Percentiles rank a stretch among this genome's conserved stretches.
Conservation (phyloP, 257 asterid genomes). For the Plantago ovata region DNA sequence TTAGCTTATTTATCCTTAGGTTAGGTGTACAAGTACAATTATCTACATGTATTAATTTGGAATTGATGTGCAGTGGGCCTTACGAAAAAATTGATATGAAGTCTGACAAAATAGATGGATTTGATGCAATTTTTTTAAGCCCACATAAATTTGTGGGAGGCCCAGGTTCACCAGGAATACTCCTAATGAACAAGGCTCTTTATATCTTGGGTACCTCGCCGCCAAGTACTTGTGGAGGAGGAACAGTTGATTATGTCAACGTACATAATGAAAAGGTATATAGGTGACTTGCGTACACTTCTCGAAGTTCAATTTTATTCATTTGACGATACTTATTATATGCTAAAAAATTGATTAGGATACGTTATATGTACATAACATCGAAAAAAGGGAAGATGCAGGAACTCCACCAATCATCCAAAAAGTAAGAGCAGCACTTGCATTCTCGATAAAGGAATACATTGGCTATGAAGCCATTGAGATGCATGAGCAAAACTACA, state of each 20-base stretch:
- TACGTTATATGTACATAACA: conserved; percentile 42
- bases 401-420: conserved; percentile 68
- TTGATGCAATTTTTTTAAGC: conserved; percentile 53
- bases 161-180: conserved; percentile 69
- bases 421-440: conserved; percentile 59
- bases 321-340: background rate
- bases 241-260: conserved; percentile 57
- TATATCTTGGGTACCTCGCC: conserved; percentile 47
- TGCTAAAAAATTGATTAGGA: conserved; percentile 28
- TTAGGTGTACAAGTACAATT: no score
- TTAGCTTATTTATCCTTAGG: no score
- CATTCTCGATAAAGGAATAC: conserved; percentile 64
- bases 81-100: conserved; percentile 55
- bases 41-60: no score
- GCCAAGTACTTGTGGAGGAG: conserved; percentile 78
- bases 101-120: conserved; percentile 47
- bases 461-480: conserved; percentile 40
- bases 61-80: conserved; percentile 36
- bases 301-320: no score
- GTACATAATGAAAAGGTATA: conserved; percentile 37
- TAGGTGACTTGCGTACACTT: no score
- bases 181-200: conserved; percentile 43
- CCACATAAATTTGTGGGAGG: conserved; percentile 79
- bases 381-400: conserved; percentile 77
- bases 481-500: conserved; percentile 32